Base-by-base conservation (phyloP, 345 rosid species). In the Alliaria petiolata region DNA sequence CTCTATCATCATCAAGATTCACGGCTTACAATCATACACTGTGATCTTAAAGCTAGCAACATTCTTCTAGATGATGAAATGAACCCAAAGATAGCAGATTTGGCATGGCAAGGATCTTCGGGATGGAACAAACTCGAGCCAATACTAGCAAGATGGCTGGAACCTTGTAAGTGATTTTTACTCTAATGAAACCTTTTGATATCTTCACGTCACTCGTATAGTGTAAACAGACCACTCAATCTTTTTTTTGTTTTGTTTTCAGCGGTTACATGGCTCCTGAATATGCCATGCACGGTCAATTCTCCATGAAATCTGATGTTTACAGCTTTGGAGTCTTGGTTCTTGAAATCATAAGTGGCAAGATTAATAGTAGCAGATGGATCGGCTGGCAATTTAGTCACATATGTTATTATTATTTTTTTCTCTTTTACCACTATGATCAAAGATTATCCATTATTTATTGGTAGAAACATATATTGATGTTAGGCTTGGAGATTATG, bases 221-320 rank as follows among this genome's bases (percentile, higher is more conserved):
- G n/a, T 19, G 8, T 3, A 35, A 64, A 46, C 5, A 11, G 1
- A 30, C 28, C 5, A 8, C 33, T 46, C 14, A 33, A 7, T 11
- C 25, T n/a, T 28, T 13, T 7, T 17, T 3, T 62, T 33, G 20
- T 45, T 7, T 31, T 63, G 0, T n/a, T 33, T 22, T 1, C n/a
- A 62, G 71, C 10, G 62, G 62, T 5, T 67, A 67, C 53, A 81
- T 78, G 81, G 26, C 81, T 70, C 81, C 79, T 0, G 81, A 81
- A 33, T 81, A 81, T 62, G n/a, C n/a, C n/a, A 53, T 51, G 13
- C 62, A 15, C 3, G 84, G 78, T 1, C 66, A 58, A 0, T 63
- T 71, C 34, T 81, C 76, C 0, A 52, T 67, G 15, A 54, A 78
- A 55, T 66, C 77, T 4, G 71, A 67, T 40, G 62, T 53, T 2